Evolutionary conservation across 345 rosid species (phyloP), one percentile per base, ranked within the genome.

Genomic region (Aquilaria sinensis): DNA sequence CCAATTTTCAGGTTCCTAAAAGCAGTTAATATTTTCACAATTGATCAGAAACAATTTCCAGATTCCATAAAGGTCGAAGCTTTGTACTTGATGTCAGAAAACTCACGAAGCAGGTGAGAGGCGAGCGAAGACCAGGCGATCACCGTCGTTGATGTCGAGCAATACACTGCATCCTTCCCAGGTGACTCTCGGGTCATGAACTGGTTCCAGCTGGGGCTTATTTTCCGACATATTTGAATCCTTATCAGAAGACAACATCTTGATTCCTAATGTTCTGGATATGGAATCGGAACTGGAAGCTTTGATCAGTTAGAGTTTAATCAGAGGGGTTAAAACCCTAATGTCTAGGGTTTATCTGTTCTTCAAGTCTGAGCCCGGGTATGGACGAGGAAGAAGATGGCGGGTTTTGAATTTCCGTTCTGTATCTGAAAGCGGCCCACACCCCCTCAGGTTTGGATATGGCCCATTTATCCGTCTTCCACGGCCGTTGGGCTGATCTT

Each of bases 121-220:
- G 56, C 99, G 88, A 51, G 95, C 87, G 60, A 94, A 94, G 67
- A 94, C 96, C 58, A 94, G 76, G 53, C 97, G 96, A 65, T 90
- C 99, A 37, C 99, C 97, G n/a, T 94, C 91, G 67, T 94, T 94
- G 64, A 94, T 74, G 71, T 90, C 99, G 48, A 94, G 97, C 85
- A 94, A 71, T 6, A 86, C 99, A 53, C 91, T 90, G 85, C 91
- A 86, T 66, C 91, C 95, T 80, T 94, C 95, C 87, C 82, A 77
- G 41, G 99, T 85, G 3, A 83, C 70, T 81, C 90, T 82, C n/a
- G 74, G 74, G 66, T 80, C 76, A 58, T 48, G 76, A 60, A 16
- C 34, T 31, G 66, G 9, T 52, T 61, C 70, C 56, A 59, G 56
- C 47, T 34, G 45, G 47, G 70, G 56, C 2, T 57, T 62, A 43